Evolutionary conservation across 768 basidiomycete genomes (phyloP), one percentile per base, ranked within the genome.

Genomic region (Leccinum subgranulosum): DNA sequence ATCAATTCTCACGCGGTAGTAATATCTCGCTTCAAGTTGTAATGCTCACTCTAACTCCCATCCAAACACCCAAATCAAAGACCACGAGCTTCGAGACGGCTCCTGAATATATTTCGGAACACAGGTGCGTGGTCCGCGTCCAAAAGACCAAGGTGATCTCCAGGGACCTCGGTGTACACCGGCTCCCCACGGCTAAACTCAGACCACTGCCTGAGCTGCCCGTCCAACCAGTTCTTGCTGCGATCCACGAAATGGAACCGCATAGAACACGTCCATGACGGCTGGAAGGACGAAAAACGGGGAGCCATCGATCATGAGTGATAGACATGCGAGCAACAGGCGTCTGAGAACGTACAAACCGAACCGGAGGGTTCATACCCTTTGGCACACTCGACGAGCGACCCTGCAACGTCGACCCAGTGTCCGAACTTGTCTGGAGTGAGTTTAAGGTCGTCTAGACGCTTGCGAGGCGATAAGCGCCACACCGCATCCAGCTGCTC

Each of bases 21-120:
- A n/a, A n/a, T n/a, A n/a, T n/a, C n/a, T n/a, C n/a, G n/a, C n/a
- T n/a, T n/a, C n/a, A n/a, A n/a, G n/a, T n/a, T n/a, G 23, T 23
- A 23, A 23, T 23, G 4, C n/a, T n/a, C n/a, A 12, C 11, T 9
- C 10, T 10, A 2, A 33, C 12, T 15, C 14, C 14, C 11, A 34
- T 15, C 12, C 36, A 8, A 39, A 39, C 36, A 39, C 9, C 3
- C 17, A 67, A 60, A 15, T 49, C n/a, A 49, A 31, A 49, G 27
- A 15, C 49, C 49, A 31, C 49, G 49, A 11, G 65, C 60, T 19
- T 62, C 67, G 14, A 65, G 59, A 12, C 56, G 66, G 25, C 6
- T 45, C 15, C 60, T 47, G 57, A 64, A 69, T 43, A 69, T 66
- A 23, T 55, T 61, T 29, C 69, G 66, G 67, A 67, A 67, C 11